phyloP scores from a whole-genome alignment of 1,284 basidiomycete genomes.

The Cryptococcus amylolentus region DNA sequence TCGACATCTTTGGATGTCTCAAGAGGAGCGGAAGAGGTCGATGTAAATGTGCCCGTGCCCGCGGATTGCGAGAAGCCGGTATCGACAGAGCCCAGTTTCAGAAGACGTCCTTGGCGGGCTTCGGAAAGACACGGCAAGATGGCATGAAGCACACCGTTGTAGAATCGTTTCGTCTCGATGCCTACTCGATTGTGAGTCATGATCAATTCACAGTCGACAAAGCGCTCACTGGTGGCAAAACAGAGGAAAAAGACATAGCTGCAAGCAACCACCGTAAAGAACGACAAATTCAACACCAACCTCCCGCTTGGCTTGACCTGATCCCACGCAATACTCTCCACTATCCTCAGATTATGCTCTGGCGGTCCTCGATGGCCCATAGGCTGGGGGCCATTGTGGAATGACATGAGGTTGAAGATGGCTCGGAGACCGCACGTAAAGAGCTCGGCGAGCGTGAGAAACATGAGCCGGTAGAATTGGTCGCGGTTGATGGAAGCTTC shows the following conservation, averaged over 20 bases:
- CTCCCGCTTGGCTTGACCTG: slow-evolving; percentile 11
- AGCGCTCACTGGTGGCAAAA: slow-evolving; percentile 38
- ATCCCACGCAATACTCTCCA: slow-evolving; percentile 21
- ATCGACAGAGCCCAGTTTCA: slow-evolving; percentile 11
- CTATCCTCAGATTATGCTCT: slow-evolving; percentile 20
- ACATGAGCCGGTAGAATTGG: slow-evolving; percentile 39
- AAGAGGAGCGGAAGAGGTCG: background rate
- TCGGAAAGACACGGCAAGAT: slow-evolving; percentile 29
- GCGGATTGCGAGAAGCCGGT: slow-evolving; percentile 3
- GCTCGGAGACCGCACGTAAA: slow-evolving; percentile 41
- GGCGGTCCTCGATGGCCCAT: slow-evolving; percentile 25
- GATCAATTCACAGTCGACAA: background rate
- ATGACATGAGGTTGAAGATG: slow-evolving; percentile 42
- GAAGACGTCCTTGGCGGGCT: background rate
- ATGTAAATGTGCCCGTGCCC: background rate
- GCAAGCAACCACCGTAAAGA: slow-evolving; percentile 40
- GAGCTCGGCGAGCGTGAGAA: slow-evolving; percentile 35
- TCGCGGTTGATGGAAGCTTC: slow-evolving; percentile 32
- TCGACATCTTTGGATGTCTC: slow-evolving; percentile 7
- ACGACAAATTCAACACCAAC: slow-evolving; percentile 25
- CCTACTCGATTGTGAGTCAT: slow-evolving; percentile 10
- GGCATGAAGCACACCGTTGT: slow-evolving; percentile 23
- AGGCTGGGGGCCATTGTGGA: slow-evolving; percentile 34
- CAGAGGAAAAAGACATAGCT: slow-evolving; percentile 39
- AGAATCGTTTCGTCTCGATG: slow-evolving; percentile 37